Conservation (phyloP, 768 basidiomycete species). For the Naganishia onofrii region DNA sequence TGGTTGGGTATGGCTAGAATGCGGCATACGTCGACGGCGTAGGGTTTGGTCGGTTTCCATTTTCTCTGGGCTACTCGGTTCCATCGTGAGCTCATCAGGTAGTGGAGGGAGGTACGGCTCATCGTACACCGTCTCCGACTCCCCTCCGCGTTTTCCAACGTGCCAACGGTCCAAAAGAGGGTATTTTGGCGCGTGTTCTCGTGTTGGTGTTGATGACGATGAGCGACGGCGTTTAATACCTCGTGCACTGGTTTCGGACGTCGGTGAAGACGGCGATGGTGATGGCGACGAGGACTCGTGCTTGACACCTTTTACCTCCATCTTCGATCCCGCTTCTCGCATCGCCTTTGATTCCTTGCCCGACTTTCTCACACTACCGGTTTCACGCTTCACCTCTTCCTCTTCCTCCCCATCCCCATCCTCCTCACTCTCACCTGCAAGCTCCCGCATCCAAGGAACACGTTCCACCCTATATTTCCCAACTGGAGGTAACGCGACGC, state of each 20-base stretch:
- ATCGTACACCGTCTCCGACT: conserved; percentile 3
- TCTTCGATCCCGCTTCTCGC: too few relatives aligned
- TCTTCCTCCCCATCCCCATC: too few relatives aligned
- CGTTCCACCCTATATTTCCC: neutral
- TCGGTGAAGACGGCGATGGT: neutral
- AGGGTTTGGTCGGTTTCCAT: neutral
- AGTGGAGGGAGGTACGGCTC: conserved; percentile 17
- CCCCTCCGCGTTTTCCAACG: neutral
- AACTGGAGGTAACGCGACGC: neutral
- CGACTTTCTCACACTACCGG: too few relatives aligned
- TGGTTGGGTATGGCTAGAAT: too few relatives aligned
- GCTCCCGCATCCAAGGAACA: neutral
- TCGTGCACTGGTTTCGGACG: neutral
- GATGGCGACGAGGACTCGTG: neutral
- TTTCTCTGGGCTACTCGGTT: neutral
- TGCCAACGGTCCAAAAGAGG: too few relatives aligned
- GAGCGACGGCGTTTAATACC: neutral
- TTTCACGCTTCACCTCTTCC: too few relatives aligned
- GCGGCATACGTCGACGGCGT: neutral
- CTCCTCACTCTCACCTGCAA: too few relatives aligned
- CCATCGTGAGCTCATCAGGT: neutral
- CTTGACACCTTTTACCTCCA: neutral
- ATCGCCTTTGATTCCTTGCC: too few relatives aligned
- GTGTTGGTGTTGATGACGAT: neutral
- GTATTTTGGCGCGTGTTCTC: neutral